Evolutionary conservation across 352 stramenopile species (phyloP).

Genomic region (Phytopythium aichiense): DNA sequence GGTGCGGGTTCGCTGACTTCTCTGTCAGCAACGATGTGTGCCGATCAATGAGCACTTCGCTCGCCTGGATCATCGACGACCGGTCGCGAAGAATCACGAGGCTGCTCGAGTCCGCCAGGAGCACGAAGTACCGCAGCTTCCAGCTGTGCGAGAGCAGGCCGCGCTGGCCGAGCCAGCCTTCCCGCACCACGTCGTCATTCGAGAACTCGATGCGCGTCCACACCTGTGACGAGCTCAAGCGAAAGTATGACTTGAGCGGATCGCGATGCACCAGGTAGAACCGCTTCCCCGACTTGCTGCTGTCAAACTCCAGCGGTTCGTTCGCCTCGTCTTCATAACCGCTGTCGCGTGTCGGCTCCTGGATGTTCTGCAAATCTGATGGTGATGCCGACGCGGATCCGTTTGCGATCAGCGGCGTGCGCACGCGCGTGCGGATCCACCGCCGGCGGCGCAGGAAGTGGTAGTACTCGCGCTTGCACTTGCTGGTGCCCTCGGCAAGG

Average conservation of each 20-base stretch:
- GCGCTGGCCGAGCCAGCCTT: slow-evolving; percentile 73
- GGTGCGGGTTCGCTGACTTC: slow-evolving; percentile 51
- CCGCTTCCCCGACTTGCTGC: slow-evolving; percentile 14
- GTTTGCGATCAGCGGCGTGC: slow-evolving; percentile 30
- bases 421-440: slow-evolving; percentile 79
- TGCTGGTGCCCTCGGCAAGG: slow-evolving; percentile 70
- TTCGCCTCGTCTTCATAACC: not conserved
- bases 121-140: slow-evolving; percentile 83
- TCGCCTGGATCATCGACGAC: slow-evolving; percentile 64
- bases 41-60: slow-evolving; percentile 65
- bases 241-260: slow-evolving; percentile 62
- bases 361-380: not conserved
- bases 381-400: not conserved
- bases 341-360: not conserved
- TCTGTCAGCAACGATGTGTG: slow-evolving; percentile 70
- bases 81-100: slow-evolving; percentile 75
- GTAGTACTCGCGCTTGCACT: slow-evolving; percentile 70
- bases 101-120: slow-evolving; percentile 61
- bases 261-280: slow-evolving; percentile 74
- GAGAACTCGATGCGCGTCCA: slow-evolving; percentile 53
- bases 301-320: slow-evolving; percentile 3
- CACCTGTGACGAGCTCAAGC: slow-evolving; percentile 33
- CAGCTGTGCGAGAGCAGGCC: slow-evolving; percentile 71
- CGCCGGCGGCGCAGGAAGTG: slow-evolving; percentile 71
- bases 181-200: slow-evolving; percentile 62